A percentile compares a stretch with the other conserved stretches of the same genome.
Conservation (phyloP, 768 basidiomycete species). For the Suillus placidus region DNA sequence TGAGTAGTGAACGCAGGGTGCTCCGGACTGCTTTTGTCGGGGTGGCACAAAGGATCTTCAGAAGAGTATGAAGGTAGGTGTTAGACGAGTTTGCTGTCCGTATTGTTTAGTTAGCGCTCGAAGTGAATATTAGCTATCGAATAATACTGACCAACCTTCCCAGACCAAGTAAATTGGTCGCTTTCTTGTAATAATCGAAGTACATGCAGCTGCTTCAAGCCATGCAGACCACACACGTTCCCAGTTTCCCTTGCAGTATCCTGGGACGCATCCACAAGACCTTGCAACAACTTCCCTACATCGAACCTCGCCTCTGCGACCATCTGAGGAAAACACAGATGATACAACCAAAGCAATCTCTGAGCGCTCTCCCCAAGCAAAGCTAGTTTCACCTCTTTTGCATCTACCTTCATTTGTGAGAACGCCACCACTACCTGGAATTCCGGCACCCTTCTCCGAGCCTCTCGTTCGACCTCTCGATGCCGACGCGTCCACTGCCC, state of each 20-base stretch:
- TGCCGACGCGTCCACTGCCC: constrained; percentile 75
- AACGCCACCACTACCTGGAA: constrained; percentile 85
- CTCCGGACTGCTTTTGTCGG: constrained; percentile 54
- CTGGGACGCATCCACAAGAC: constrained; percentile 51
- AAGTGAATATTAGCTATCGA: not conserved
- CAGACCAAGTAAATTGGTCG: constrained; percentile 79
- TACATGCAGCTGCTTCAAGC: constrained; percentile 75
- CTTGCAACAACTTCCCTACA: constrained; percentile 72
- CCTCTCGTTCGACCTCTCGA: constrained; percentile 74
- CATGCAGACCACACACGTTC: constrained; percentile 44
- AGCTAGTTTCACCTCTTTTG: constrained; percentile 48
- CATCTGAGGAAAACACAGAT: constrained; percentile 69
- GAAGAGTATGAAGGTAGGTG: constrained; percentile 72
- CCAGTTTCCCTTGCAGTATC: constrained; percentile 53
- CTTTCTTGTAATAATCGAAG: constrained; percentile 73
- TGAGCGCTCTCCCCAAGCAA: constrained; percentile 81
- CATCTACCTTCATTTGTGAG: constrained; percentile 52
- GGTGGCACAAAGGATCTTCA: constrained; percentile 61
- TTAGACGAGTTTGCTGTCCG: constrained; percentile 48
- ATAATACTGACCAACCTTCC: constrained; percentile 61
- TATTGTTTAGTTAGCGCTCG: constrained; percentile 7
- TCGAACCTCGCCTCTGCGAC: constrained; percentile 86
- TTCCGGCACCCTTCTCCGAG: constrained; percentile 78
- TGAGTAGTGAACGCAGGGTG: constrained; percentile 55
- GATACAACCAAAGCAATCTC: constrained; percentile 84